Evolutionary conservation across 2,329 filamentous ascomycete genomes (phyloP), one percentile per base, ranked within the genome.

Genomic region (Cylindrodendrum hubeiense): DNA sequence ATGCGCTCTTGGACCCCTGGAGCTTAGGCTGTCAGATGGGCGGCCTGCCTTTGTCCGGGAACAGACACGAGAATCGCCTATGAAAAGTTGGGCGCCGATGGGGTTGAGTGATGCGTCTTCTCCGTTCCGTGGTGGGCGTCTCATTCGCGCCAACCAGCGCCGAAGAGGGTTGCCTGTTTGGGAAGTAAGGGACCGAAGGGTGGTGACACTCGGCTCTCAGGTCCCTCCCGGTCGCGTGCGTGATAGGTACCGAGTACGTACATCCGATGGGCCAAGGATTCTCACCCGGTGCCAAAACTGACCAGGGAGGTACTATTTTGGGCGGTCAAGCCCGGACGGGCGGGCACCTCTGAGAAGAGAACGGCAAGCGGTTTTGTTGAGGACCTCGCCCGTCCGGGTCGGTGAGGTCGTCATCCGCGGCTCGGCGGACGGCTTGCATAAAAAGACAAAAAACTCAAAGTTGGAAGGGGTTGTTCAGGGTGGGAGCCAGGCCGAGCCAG

Each of bases 301-400:
- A 44, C 55, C 41, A 41, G 60, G 54, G 19, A 33, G 26, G 60
- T 63, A 55, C 54, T 49, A 43, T 49, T 58, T 58, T 53, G 19
- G 55, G 54, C n/a, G 12, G 22, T 19, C 4, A 28, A 24, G 34
- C 47, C 57, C 46, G 60, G 52, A 33, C 37, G 53, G 53, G 60
- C 37, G 60, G 60, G 52, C 60, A 39, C 19, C 26, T 46, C 33
- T 59, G 55, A 41, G 56, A 60, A 60, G 50, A 65, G 56, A 44
- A 43, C 56, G 50, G 13, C 34, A 50, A 24, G 51, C 34, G 15
- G 49, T 55, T 65, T 65, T 65, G 62, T 65, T 65, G 62, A 65
- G 62, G 62, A 56, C 34, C 34, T 56, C 41, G 51, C 62, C 62
- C 28, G 21, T 34, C 21, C 30, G 53, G 47, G 24, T 58, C 54